Percentiles rank a stretch among this genome's conserved stretches.
Evolutionary conservation across 495 filamentous ascomycete genomes (phyloP).

Genomic region (Aspergillus ellipticus): DNA sequence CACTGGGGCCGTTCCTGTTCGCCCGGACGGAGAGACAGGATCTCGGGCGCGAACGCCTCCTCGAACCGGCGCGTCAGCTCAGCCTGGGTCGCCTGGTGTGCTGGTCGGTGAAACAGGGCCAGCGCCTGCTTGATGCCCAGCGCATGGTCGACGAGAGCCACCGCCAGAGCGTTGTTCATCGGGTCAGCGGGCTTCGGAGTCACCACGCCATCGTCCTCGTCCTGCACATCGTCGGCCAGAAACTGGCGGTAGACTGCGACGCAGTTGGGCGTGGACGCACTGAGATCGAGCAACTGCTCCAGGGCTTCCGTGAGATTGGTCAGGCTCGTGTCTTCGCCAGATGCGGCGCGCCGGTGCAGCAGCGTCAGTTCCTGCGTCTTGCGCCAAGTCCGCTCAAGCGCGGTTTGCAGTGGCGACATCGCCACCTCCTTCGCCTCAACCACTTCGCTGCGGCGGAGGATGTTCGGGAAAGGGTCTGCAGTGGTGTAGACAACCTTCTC

Average conservation of each 20-base stretch:
- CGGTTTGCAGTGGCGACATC: constrained; percentile 76
- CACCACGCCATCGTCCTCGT: constrained; percentile 40
- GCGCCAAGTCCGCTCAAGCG: constrained; percentile 82
- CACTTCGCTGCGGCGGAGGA: constrained; percentile 84
- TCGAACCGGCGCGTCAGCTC: constrained; percentile 50
- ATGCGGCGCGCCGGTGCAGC: constrained; percentile 69
- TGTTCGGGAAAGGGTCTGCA: constrained; percentile 84
- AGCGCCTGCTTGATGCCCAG: constrained; percentile 81
- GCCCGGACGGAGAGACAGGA: constrained; percentile 27
- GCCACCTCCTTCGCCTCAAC: constrained; percentile 60
- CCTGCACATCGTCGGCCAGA: constrained; percentile 51
- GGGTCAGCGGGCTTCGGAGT: constrained; percentile 48
- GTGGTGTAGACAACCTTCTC: constrained; percentile 87
- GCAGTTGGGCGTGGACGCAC: constrained; percentile 58
- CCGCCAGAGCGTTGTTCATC: constrained; percentile 78
- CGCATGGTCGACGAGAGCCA: constrained; percentile 85
- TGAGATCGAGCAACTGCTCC: constrained; percentile 64
- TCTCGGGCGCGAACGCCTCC: constrained; percentile 47
- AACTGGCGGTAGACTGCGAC: constrained; percentile 73
- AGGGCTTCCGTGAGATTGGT: constrained; percentile 68
- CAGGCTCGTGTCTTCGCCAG: constrained; percentile 66
- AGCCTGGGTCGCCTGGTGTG: constrained; percentile 55
- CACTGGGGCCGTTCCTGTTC: constrained; percentile 24
- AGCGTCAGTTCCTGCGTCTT: constrained; percentile 81
- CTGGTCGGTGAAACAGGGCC: constrained; percentile 58